Percentiles rank a stretch among this genome's conserved stretches.
Evolutionary conservation across 2,329 filamentous ascomycete species (phyloP).

Genomic region (Thielaviopsis euricoi): DNA sequence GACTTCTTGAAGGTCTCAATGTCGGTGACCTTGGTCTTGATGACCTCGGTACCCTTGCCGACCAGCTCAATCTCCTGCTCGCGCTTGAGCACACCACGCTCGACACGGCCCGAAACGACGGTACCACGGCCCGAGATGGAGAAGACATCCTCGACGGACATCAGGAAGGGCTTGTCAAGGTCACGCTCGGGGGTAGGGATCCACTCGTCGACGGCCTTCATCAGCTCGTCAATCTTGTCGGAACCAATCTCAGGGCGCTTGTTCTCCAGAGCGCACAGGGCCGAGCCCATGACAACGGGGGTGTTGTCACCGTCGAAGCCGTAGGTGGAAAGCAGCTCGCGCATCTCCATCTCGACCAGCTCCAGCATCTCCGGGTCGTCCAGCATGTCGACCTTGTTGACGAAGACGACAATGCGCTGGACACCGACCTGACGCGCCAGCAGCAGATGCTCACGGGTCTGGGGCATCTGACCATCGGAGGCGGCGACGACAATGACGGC

Average conservation of each 20-base stretch:
- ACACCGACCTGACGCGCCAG: conserved; percentile 97
- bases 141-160: conserved; percentile 92
- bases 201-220: conserved; percentile 82
- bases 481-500: conserved; percentile 97
- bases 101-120: conserved; percentile 89
- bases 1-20: conserved; percentile 99
- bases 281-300: conserved; percentile 91
- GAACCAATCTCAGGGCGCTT: conserved; percentile 75
- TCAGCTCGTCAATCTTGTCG: conserved; percentile 78
- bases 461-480: conserved; percentile 98
- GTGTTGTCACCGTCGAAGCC: conserved; percentile 97
- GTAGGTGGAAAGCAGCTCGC: conserved; percentile 81
- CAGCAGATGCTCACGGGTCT: conserved; percentile 95
- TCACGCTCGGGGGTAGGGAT: conserved; percentile 91
- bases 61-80: conserved; percentile 90
- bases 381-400: conserved; percentile 97
- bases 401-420: conserved; percentile 95
- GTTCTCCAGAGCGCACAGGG: conserved; percentile 81
- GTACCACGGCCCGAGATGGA: conserved; percentile 88
- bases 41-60: conserved; percentile 61
- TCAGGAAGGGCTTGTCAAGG: conserved; percentile 95
- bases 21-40: conserved; percentile 99
- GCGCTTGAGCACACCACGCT: conserved; percentile 86
- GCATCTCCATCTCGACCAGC: conserved; percentile 99
- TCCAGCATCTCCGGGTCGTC: conserved; percentile 99